Conservation (phyloP, 1,284 basidiomycete species). For the Laetiporus sulphureus region DNA sequence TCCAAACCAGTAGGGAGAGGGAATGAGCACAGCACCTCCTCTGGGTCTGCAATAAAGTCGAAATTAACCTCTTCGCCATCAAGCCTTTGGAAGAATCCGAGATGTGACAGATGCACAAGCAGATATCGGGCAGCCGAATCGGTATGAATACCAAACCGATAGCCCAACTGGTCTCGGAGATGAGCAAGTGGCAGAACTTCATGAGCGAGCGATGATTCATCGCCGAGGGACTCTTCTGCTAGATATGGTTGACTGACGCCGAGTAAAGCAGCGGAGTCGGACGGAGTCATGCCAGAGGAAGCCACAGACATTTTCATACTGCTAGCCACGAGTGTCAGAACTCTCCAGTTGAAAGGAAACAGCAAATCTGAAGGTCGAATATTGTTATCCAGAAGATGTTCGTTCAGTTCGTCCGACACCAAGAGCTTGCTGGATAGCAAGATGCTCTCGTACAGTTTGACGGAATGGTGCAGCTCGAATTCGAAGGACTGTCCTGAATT, state of each 20-base stretch:
- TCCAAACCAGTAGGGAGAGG: constrained; percentile 67
- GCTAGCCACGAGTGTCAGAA: constrained; percentile 53
- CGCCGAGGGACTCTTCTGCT: constrained; percentile 4
- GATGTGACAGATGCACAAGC: constrained; percentile 50
- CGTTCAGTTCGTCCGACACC: constrained; percentile 40
- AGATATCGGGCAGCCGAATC: constrained; percentile 46
- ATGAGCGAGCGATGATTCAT: constrained; percentile 39
- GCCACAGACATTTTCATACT: constrained; percentile 45
- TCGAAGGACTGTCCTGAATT: constrained; percentile 28
- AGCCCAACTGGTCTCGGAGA: constrained; percentile 54
- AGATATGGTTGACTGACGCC: constrained; percentile 27
- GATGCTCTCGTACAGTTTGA: constrained; percentile 45
- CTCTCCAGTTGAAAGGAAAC: constrained; percentile 63
- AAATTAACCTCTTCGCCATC: constrained; percentile 35
- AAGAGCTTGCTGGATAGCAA: constrained; percentile 35
- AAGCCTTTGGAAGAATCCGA: constrained; percentile 52
- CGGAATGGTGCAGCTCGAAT: constrained; percentile 53
- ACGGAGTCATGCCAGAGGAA: constrained; percentile 18
- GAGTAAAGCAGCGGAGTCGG: constrained; percentile 37
- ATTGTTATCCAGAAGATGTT: constrained; percentile 46
- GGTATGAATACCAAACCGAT: constrained; percentile 49
- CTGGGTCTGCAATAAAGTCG: constrained; percentile 21
- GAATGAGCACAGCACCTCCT: constrained; percentile 44
- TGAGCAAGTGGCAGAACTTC: constrained; percentile 54
- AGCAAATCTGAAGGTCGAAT: constrained; percentile 32